Evolutionary conservation across 2,329 filamentous ascomycete genomes (phyloP).

Genomic region (Apiospora phragmitis): DNA sequence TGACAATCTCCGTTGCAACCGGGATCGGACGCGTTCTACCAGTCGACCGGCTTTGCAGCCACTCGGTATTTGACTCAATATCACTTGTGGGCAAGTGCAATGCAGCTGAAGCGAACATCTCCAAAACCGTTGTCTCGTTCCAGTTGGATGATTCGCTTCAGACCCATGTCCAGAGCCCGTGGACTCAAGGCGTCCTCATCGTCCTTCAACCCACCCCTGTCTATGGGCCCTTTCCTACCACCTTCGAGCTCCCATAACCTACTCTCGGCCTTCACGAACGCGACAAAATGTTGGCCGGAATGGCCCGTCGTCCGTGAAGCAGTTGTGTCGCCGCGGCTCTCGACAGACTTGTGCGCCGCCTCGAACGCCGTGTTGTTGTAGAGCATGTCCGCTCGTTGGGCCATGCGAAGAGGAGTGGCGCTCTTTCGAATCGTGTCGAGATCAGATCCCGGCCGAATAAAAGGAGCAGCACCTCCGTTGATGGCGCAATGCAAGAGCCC

Average conservation of each 20-base stretch:
- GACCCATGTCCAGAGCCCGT: conserved; percentile 63
- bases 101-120: conserved; percentile 40
- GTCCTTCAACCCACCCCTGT: conserved; percentile 56
- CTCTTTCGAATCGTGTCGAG: conserved; percentile 60
- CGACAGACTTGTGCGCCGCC: conserved; percentile 70
- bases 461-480: conserved; percentile 63
- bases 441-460: conserved; percentile 54
- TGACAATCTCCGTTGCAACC: neutral
- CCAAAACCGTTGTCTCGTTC: conserved; percentile 30
- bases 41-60: neutral
- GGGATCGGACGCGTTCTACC: neutral
- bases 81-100: conserved; percentile 34
- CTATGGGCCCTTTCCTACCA: conserved; percentile 68
- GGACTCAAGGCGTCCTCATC: conserved; percentile 67
- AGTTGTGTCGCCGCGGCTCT: conserved; percentile 64
- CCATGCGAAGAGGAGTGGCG: conserved; percentile 63
- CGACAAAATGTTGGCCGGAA: conserved; percentile 76
- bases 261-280: conserved; percentile 70
- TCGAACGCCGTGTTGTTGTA: conserved; percentile 72
- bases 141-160: conserved; percentile 45
- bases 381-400: conserved; percentile 64
- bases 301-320: conserved; percentile 62
- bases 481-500: conserved; percentile 72
- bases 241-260: conserved; percentile 82
- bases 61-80: neutral